Conservation (phyloP, 768 basidiomycete species). For the Thelephora ganbajun region DNA sequence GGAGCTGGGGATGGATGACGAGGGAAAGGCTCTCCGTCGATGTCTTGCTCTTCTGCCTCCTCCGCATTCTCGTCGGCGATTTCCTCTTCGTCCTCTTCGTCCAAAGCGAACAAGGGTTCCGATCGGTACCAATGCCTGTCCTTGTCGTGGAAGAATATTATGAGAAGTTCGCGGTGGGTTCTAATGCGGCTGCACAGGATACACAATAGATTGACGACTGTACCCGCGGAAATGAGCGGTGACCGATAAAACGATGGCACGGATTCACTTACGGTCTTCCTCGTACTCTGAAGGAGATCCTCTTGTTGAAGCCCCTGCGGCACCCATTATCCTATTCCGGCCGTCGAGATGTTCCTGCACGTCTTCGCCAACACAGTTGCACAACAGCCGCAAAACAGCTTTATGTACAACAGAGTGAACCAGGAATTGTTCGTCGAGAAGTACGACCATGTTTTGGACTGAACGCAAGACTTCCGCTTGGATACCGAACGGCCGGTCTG, state of each 20-base stretch:
- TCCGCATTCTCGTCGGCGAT: constrained; percentile 38
- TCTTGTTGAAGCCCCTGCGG: constrained; percentile 56
- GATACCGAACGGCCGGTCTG: constrained; percentile 79
- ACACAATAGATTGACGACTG: constrained; percentile 87
- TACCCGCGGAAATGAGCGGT: neutral
- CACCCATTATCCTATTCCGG: constrained; percentile 62
- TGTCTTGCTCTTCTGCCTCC: constrained; percentile 6
- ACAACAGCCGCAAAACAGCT: constrained; percentile 71
- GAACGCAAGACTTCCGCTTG: constrained; percentile 80
- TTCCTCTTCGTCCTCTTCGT: constrained; percentile 59
- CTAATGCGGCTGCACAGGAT: constrained; percentile 87
- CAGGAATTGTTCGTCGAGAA: constrained; percentile 87
- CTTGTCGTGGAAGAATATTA: constrained; percentile 97
- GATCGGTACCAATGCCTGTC: constrained; percentile 82
- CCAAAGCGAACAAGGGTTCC: constrained; percentile 59
- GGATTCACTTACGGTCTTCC: constrained; percentile 53
- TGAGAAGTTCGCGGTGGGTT: constrained; percentile 76
- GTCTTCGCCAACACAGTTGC: constrained; percentile 87
- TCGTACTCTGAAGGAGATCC: constrained; percentile 80
- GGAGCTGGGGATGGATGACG: constrained; percentile 42
- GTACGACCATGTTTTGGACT: constrained; percentile 82
- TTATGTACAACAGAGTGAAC: constrained; percentile 85
- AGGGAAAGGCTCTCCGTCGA: constrained; percentile 16
- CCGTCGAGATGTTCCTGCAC: constrained; percentile 81
- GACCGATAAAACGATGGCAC: constrained; percentile 2